Evolutionary conservation across 2,329 filamentous ascomycete species (phyloP).

Genomic region (Hymenoscyphus fraxineus): DNA sequence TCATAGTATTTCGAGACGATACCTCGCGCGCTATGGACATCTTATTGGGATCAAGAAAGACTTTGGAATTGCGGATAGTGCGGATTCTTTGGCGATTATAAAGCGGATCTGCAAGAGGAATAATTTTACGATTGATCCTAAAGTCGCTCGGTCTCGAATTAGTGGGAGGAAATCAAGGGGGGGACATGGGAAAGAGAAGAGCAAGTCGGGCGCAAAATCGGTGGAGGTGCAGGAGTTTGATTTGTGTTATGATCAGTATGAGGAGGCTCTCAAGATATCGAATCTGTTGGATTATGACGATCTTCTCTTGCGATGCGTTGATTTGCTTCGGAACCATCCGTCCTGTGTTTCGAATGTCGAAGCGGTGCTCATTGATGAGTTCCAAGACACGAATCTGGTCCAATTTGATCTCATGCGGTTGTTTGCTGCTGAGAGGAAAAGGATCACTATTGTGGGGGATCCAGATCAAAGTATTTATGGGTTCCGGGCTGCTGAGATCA

Average conservation of each 20-base stretch:
- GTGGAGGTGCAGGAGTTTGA: slow-evolving; percentile 63
- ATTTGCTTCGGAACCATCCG: slow-evolving; percentile 70
- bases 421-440: slow-evolving; percentile 66
- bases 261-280: slow-evolving; percentile 67
- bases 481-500: slow-evolving; percentile 88
- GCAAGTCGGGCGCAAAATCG: slow-evolving; percentile 29
- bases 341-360: slow-evolving; percentile 85
- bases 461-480: slow-evolving; percentile 98
- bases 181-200: slow-evolving; percentile 40
- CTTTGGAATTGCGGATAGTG: slow-evolving; percentile 86
- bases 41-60: slow-evolving; percentile 76
- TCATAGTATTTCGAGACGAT: slow-evolving; percentile 85
- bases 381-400: slow-evolving; percentile 93
- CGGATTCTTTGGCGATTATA: slow-evolving; percentile 75
- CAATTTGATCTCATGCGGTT: slow-evolving; percentile 94
- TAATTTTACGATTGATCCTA: slow-evolving; percentile 64
- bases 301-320: slow-evolving; percentile 75
- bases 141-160: slow-evolving; percentile 70
- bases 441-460: slow-evolving; percentile 94
- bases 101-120: slow-evolving; percentile 78
- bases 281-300: slow-evolving; percentile 95
- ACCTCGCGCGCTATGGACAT: slow-evolving; percentile 78
- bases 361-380: slow-evolving; percentile 91
- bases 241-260: slow-evolving; percentile 72
- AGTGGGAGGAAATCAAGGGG: slow-evolving; percentile 62